Evolutionary conservation across 345 rosid genomes (phyloP).

Genomic region (Diplotaxis tenuifolia): DNA sequence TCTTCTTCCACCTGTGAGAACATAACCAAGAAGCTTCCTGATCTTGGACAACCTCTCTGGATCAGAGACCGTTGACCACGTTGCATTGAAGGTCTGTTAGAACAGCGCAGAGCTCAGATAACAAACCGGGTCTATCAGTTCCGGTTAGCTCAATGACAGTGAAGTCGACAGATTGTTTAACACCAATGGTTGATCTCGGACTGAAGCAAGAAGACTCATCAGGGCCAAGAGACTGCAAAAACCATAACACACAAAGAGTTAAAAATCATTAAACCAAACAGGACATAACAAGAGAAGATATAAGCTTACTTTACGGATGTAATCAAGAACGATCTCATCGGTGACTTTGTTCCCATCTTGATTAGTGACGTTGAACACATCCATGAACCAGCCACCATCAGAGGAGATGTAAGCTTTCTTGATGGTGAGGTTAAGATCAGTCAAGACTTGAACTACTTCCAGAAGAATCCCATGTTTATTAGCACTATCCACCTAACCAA

Average conservation of each 20-base stretch:
- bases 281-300: not conserved
- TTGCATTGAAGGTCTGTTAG: slow-evolving; percentile 74
- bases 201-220: slow-evolving; percentile 54
- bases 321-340: slow-evolving; percentile 65
- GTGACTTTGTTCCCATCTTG: slow-evolving; percentile 82
- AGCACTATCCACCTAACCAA: slow-evolving; percentile 80
- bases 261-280: not conserved
- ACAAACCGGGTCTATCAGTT: slow-evolving; percentile 79
- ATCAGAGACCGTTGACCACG: slow-evolving; percentile 63
- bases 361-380: slow-evolving; percentile 88
- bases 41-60: slow-evolving; percentile 60
- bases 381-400: slow-evolving; percentile 98
- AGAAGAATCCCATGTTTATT: slow-evolving; percentile 88
- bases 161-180: slow-evolving; percentile 61
- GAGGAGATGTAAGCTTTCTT: slow-evolving; percentile 92
- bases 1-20: slow-evolving; percentile 61
- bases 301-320: slow-evolving; percentile 62
- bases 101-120: slow-evolving; percentile 86
- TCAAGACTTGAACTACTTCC: slow-evolving; percentile 86
- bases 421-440: slow-evolving; percentile 81
- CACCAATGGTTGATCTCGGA: slow-evolving; percentile 62
- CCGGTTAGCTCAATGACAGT: slow-evolving; percentile 82
- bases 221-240: slow-evolving; percentile 66
- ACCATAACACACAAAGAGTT: slow-evolving; percentile 16
- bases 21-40: slow-evolving; percentile 68